Base-by-base conservation (phyloP, 1,284 basidiomycete species). In the Gymnopus androsaceus region DNA sequence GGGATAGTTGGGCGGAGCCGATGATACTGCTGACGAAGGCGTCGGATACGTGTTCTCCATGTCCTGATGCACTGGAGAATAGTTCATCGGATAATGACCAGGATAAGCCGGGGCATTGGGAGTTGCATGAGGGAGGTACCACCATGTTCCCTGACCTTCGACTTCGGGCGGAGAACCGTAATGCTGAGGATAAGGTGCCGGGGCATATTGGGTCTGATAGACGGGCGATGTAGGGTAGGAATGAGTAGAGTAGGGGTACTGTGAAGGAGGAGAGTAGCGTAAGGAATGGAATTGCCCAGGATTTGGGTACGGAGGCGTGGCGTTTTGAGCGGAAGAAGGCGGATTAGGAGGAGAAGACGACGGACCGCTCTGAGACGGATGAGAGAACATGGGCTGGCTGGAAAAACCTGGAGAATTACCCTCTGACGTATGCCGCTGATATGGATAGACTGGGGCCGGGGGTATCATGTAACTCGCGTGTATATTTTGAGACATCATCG, bases 131-230 rank as follows among this genome's bases (percentile, higher is more conserved):
- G 76, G 74, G 25, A 82, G 63, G 60, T 82, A 85, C 76, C 79
- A 87, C 83, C 82, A 85, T 8, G 73, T 69, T n/a, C 77, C 77
- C 56, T 75, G 76, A 19, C 67, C 64, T 15, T 74, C 74, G 8
- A 69, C 65, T 19, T 75, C 75, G 2, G 64, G 59, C 9, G 69
- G 59, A 21, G 67, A 57, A 9, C 67, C 49, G 58, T 69, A 77
- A 48, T 69, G 71, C 30, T 71, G 76, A 7, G 67, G 61, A 59
- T 75, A 78, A 3, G 74, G 72, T 14, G 75, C 60, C 3, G 69
- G 64, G 3, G 68, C 59, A 59, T 74, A 79, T 17, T 67, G 71
- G 11, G 48, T 38, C 31, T 69, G 74, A 62, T 76, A 79, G 28
- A 74, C 63, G 9, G 68, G 62, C 0, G 74, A 69, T 1, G 70